Conservation (phyloP, 352 stramenopile genomes). For the Thraustochytrium striatum region DNA sequence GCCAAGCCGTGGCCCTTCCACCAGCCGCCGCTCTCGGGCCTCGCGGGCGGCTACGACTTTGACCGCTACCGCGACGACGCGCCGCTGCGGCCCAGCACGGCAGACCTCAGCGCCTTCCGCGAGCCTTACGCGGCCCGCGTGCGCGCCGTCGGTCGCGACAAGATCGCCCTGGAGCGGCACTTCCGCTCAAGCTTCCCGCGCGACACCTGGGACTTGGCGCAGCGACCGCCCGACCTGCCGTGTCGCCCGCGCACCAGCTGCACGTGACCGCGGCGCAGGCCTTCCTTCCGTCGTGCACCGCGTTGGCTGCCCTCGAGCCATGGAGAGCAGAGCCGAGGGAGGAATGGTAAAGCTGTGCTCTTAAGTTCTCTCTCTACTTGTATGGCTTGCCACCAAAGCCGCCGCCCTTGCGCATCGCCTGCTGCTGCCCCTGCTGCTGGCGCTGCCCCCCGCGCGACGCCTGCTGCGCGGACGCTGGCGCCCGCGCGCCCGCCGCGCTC, state of each 20-base stretch:
- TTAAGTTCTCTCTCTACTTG: not conserved
- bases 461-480: not conserved
- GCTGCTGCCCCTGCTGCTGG: slow-evolving; percentile 24
- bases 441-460: not conserved
- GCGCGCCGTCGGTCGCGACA: too few species aligned
- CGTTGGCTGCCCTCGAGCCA: too few species aligned
- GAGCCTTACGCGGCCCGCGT: too few species aligned
- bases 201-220: too few species aligned
- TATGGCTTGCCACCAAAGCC: not conserved
- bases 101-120: too few species aligned
- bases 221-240: too few species aligned
- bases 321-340: too few species aligned
- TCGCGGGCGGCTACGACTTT: not conserved
- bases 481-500: not conserved
- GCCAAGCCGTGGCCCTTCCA: not conserved
- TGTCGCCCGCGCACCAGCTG: too few species aligned
- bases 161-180: too few species aligned
- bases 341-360: not conserved
- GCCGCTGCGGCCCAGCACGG: not conserved
- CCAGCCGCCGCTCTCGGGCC: not conserved
- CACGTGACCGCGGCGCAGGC: too few species aligned
- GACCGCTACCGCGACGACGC: not conserved
- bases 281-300: too few species aligned
- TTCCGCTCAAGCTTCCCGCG: too few species aligned
- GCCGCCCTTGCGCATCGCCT: not conserved